Base-by-base conservation (phyloP, 495 filamentous ascomycete genomes). In the Ramalina intermedia region DNA sequence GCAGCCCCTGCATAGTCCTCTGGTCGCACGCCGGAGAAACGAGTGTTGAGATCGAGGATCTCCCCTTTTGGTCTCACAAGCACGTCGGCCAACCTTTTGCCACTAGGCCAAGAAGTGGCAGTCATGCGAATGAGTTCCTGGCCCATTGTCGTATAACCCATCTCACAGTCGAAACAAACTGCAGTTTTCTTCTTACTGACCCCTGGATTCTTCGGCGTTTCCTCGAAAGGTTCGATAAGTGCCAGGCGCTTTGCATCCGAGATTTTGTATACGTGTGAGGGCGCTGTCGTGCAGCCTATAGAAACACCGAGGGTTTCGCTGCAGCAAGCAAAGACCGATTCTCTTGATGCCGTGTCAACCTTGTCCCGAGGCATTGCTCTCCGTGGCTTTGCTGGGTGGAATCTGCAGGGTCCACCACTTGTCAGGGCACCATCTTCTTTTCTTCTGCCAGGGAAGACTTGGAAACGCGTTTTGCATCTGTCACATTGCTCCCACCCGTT, bases 91-190 rank as follows among this genome's bases (percentile, higher is more conserved):
- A 96, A 61, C 42, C 72, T 71, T 48, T 78, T 70, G 18, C 87
- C 84, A 29, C 71, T 66, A 1, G 90, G 91, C 85, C 90, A 99
- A 50, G 82, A 79, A 27, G 84, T 78, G 8, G 82, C 87, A 0
- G 91, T 95, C 18, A 99, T 60, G 16, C 91, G 84, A 41, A 96
- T 79, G 13, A 99, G 69, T 59, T 99, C 91, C 48, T 96, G 60
- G 0, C 91, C 91, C 35, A 80, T 54, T 1, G 81, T 81, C 0
- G 91, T 96, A 60, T 91, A 99, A 8, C 85, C 84, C 91, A 99
- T 99, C 58, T 99, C 91, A 59, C 93, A 95, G 62, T 99, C 91
- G 55, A 99, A 82, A 56, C 78, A 81, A 13, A 96, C 76, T 3
- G 79, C 78, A 39, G 50, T 62, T 45, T 58, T 58, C 4, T 67